Evolutionary conservation across 768 basidiomycete genomes (phyloP), one percentile per base, ranked within the genome.

Genomic region (Naganishia randhawae): DNA sequence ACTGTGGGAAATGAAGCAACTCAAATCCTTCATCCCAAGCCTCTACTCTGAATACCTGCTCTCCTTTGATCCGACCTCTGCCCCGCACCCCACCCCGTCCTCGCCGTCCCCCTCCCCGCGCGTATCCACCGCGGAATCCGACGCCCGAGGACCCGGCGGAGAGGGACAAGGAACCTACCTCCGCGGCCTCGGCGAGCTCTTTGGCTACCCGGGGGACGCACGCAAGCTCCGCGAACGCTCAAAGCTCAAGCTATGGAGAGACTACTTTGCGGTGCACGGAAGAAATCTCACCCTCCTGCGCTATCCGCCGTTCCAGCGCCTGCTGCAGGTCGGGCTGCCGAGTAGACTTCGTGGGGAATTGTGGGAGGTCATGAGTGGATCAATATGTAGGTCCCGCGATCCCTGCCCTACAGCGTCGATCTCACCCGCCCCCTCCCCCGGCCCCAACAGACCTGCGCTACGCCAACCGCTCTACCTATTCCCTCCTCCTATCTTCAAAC

Each of bases 331-430:
- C 63, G 96, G 96, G 53, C 84, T 99, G 3, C 96, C 96, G 1
- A 96, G 94, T 73, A 84, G 92, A 19, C 84, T 99, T 10, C 86
- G 96, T 27, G 96, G 96, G 16, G 96, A 98, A 79, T 89, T 98
- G 82, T 99, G 96, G 96, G 96, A 99, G 80, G 89, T 91, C 0
- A 84, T 97, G 14, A 95, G 93, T 4, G 96, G 96, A 0, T 95
- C 94, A 5, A 82, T 97, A 63, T 95, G 80, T 80, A 37, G 31
- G 78, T 74, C 13, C 14, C 4, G 22, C 27, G 16, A 29, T 19
- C 27, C 27, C 11, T 42, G 51, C 27, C 11, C 39, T 63, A 50
- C 29, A 14, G 5, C n/a, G 61, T 54, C 64, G 45, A 5, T 65
- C 64, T 3, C 52, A 52, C 37, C 57, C 11, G 6, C 31, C 16